Base-by-base conservation (phyloP, 495 filamentous ascomycete genomes). In the Penicillium ochrochloron region DNA sequence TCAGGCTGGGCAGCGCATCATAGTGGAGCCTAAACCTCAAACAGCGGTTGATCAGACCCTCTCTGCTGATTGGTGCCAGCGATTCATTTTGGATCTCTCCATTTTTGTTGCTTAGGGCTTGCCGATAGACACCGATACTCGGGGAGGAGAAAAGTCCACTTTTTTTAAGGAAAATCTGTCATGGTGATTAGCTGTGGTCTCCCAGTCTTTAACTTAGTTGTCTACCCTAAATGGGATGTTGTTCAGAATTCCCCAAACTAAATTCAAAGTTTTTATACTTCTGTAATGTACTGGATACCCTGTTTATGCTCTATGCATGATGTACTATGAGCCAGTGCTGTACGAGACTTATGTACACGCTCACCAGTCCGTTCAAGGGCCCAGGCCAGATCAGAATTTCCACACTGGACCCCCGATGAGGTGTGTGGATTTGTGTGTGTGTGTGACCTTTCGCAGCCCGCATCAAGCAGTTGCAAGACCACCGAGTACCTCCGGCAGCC, bases 61-160 rank as follows among this genome's bases (percentile, higher is more conserved):
- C 12, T 17, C 1, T 34, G 56, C 5, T 65, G 50, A 65, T 65
- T 65, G 62, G 62, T 34, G 37, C 29, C 23, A 46, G 33, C 46
- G 33, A 35, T 59, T 21, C 48, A 51, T 51, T 54, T 64, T 59
- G 62, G 57, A 60, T 39, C 53, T 50, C 59, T 65, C 62, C 62
- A 65, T 56, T 65, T 54, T 59, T 64, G 46, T 60, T 6, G 51
- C 29, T 48, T 60, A 60, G 50, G 57, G 57, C 62, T 65, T 35
- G n/a, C n/a, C 21, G 57, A 48, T 21, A 33, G 41, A 48, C 57
- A 14, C 44, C 57, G 39, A 31, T 56, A 21, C 53, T 56, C 53
- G 31, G 53, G 53, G 53, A 56, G 53, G 53, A 56, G 53, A 37
- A 48, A 48, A 48, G 33, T 31, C n/a, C 53, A 33, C 14, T 31